phyloP scores from a whole-genome alignment of 148 eudicot species.

The Rhododendron williamsianum region DNA sequence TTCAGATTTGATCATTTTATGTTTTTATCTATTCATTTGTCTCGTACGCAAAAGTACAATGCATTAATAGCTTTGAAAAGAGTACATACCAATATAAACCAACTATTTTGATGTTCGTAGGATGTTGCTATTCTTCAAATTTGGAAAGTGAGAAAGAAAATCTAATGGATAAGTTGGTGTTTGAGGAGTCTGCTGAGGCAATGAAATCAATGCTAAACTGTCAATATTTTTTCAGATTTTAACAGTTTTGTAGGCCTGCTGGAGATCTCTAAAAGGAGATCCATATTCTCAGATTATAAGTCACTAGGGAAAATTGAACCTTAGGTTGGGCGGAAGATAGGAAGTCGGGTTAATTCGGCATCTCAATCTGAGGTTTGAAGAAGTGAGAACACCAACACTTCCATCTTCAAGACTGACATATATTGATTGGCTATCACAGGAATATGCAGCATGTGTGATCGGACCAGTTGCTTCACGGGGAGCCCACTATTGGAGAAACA shows the following conservation, averaged over 20 bases:
- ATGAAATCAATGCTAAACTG: neutral
- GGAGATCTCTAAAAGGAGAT: neutral
- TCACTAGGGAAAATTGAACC: conserved; percentile 29
- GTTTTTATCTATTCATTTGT: neutral
- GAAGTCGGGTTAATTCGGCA: conserved; percentile 75
- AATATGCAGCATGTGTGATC: conserved; percentile 82
- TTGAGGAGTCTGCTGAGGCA: neutral
- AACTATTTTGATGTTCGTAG: neutral
- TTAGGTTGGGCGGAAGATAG: conserved; percentile 67
- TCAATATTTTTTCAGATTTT: neutral
- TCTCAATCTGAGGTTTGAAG: conserved; percentile 64
- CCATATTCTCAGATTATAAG: neutral
- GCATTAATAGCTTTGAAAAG: neutral
- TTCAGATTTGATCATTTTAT: neutral
- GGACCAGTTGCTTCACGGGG: conserved; percentile 77
- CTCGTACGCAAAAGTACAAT: neutral
- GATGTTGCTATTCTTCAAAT: neutral
- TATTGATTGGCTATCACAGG: conserved; percentile 85
- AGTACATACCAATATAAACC: neutral
- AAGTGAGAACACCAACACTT: conserved; percentile 73
- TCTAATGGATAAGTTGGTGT: neutral
- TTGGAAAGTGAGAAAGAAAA: neutral
- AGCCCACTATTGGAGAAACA: conserved; percentile 51
- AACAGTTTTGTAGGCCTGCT: neutral
- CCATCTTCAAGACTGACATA: conserved; percentile 81